These are phyloP conservation scores for Beauveria brongniartii DNA, from an alignment of 2,329 filamentous ascomycete species.

Conservation along the genomic window DNA sequence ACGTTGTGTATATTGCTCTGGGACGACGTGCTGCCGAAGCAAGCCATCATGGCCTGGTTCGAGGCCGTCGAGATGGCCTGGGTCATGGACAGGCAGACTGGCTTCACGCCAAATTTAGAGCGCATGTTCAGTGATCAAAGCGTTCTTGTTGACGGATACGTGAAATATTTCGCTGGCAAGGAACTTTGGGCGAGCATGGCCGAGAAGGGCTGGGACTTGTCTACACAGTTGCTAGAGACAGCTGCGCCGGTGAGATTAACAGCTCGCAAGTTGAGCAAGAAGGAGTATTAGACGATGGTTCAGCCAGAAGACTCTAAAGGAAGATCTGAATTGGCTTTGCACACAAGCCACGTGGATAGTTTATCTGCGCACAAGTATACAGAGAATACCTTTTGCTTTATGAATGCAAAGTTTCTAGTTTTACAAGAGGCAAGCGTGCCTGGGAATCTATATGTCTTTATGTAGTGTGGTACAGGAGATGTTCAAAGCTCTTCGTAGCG, in stretches of 20 bases:
- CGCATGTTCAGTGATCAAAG: not conserved
- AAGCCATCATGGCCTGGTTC: slow-evolving; percentile 30
- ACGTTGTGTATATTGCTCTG: slow-evolving; percentile 29
- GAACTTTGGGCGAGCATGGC: slow-evolving; percentile 22
- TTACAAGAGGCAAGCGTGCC: not conserved
- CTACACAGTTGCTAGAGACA: slow-evolving; percentile 29
- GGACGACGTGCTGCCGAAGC: slow-evolving; percentile 19
- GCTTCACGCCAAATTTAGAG: not conserved
- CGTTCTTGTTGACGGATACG: not conserved
- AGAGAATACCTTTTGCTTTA: slow-evolving; percentile 7
- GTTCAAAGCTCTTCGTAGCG: not conserved
- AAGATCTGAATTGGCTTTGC: not conserved
- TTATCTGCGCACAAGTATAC: not conserved
- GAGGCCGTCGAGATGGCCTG: slow-evolving; percentile 29
- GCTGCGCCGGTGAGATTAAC: slow-evolving; percentile 26
- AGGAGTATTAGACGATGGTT: slow-evolving; percentile 12
- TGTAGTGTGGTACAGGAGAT: slow-evolving; percentile 8
- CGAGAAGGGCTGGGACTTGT: slow-evolving; percentile 27
- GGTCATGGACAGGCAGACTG: slow-evolving; percentile 18
- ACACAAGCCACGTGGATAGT: not conserved
- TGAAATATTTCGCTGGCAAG: not conserved
- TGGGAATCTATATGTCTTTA: not conserved
- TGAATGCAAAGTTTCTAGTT: not conserved
- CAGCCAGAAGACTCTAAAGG: not conserved
- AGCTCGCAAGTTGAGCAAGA: slow-evolving; percentile 17